These are phyloP conservation scores for Emydomyces testavorans DNA, from an alignment of 2,329 filamentous ascomycete genomes.

Conservation along the genomic window DNA sequence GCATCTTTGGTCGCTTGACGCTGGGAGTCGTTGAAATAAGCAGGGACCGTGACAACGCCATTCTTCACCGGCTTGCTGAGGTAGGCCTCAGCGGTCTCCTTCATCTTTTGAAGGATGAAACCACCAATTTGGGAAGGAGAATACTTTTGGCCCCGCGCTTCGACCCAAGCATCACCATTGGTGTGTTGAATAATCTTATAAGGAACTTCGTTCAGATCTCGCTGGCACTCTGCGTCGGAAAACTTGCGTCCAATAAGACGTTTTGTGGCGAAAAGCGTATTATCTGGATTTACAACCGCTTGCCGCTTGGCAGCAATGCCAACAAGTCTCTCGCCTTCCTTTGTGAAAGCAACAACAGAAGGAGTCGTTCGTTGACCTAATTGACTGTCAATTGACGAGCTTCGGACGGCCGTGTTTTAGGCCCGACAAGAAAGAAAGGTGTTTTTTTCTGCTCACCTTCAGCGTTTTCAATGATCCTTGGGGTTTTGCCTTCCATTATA, in stretches of 20 bases:
- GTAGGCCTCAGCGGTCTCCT: constrained; percentile 93
- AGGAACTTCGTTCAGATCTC: constrained; percentile 92
- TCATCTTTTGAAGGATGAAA: constrained; percentile 96
- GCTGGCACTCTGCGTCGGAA: constrained; percentile 84
- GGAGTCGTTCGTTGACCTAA: constrained; percentile 78
- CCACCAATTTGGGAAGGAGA: constrained; percentile 97
- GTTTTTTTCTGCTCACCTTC: constrained; percentile 63
- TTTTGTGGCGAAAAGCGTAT: constrained; percentile 97
- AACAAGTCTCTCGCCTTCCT: constrained; percentile 90
- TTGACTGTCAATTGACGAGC: constrained; percentile 11
- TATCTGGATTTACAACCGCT: constrained; percentile 95
- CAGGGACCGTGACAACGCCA: constrained; percentile 89
- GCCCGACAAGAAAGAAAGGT: constrained; percentile 1
- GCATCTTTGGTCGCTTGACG: constrained; percentile 97
- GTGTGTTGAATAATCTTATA: constrained; percentile 97
- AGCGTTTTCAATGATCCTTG: constrained; percentile 94
- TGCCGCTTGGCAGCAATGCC: constrained; percentile 97
- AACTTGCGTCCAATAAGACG: constrained; percentile 97
- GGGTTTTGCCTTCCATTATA: constrained; percentile 91
- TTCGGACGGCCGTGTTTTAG: neutral
- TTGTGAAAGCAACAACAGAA: constrained; percentile 88
- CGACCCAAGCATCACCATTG: constrained; percentile 94
- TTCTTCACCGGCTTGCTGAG: constrained; percentile 86
- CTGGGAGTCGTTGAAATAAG: constrained; percentile 98
- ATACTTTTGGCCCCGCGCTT: constrained; percentile 88